phyloP scores from a whole-genome alignment of 768 basidiomycete species.

The Phanerochaete carnosa region DNA sequence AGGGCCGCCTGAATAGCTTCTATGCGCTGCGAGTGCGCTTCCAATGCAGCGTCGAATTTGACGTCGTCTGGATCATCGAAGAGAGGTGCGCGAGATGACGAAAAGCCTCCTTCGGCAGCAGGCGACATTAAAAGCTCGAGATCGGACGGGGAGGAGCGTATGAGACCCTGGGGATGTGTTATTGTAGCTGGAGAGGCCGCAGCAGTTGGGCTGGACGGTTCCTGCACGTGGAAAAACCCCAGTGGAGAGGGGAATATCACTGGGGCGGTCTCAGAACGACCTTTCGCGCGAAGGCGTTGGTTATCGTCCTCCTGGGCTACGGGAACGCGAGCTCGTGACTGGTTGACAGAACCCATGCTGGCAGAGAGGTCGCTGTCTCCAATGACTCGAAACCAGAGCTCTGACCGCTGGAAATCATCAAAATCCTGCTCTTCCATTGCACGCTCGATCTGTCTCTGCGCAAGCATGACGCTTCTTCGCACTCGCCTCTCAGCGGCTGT shows the following conservation, averaged over 20 bases:
- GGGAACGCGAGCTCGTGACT: not conserved
- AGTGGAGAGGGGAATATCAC: not conserved
- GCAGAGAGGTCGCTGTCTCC: constrained; percentile 53
- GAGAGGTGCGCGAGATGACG: constrained; percentile 63
- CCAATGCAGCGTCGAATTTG: constrained; percentile 49
- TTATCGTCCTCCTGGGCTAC: not conserved
- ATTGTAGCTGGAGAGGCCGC: not conserved
- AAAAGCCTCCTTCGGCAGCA: constrained; percentile 45
- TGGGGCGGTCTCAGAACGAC: not conserved
- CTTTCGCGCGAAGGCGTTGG: not conserved
- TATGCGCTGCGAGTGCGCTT: constrained; percentile 78
- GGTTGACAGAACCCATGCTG: constrained; percentile 8
- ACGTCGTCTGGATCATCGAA: constrained; percentile 78
- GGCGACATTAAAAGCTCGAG: constrained; percentile 86
- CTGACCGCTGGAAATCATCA: constrained; percentile 81
- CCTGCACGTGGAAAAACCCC: not conserved
- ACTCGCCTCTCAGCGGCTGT: constrained; percentile 50
- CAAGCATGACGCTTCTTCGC: constrained; percentile 74
- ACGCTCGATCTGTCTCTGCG: constrained; percentile 82
- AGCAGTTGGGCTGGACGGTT: not conserved
- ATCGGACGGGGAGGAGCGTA: constrained; percentile 43
- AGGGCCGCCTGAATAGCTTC: constrained; percentile 96
- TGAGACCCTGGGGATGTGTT: not conserved
- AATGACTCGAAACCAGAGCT: constrained; percentile 89
- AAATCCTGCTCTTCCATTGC: constrained; percentile 88